Conservation (phyloP, 2,329 filamentous ascomycete species). For the Canariomyces notabilis region DNA sequence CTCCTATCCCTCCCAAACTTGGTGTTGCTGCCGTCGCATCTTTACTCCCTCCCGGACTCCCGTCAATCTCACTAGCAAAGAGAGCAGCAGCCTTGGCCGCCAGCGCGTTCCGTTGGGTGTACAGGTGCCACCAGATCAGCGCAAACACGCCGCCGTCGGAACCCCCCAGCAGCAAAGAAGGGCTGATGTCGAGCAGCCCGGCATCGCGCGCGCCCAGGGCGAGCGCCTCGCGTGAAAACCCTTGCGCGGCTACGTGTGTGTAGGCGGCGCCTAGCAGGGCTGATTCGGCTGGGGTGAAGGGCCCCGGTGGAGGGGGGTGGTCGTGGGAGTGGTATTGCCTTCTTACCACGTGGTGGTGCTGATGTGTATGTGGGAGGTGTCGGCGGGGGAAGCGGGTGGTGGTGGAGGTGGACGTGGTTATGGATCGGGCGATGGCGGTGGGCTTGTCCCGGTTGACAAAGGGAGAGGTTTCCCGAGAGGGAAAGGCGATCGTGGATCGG, state of each 20-base stretch:
- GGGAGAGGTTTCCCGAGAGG: background rate
- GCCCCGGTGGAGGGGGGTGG: constrained; percentile 53
- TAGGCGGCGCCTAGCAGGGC: constrained; percentile 79
- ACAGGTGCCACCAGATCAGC: constrained; percentile 73
- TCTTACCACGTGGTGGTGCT: background rate
- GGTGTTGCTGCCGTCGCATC: no score
- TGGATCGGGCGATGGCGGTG: constrained; percentile 1
- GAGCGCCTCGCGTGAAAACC: constrained; percentile 73
- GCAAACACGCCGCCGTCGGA: constrained; percentile 69
- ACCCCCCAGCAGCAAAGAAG: constrained; percentile 78
- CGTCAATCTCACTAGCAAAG: no score
- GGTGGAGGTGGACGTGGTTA: background rate
- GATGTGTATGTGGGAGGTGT: background rate
- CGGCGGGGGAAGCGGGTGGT: background rate
- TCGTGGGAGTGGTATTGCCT: constrained; percentile 66
- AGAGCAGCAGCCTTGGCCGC: constrained; percentile 36
- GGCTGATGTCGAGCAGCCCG: constrained; percentile 81
- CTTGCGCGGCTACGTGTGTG: constrained; percentile 69
- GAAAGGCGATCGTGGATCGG: background rate
- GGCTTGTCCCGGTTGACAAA: background rate
- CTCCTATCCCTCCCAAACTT: constrained; percentile 23
- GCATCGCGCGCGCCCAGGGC: constrained; percentile 74
- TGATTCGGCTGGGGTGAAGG: constrained; percentile 65
- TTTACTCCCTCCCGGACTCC: no score
- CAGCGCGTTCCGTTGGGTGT: constrained; percentile 60